Conservation (phyloP, 257 asterid genomes). For the Fraxinus quadrangulata region DNA sequence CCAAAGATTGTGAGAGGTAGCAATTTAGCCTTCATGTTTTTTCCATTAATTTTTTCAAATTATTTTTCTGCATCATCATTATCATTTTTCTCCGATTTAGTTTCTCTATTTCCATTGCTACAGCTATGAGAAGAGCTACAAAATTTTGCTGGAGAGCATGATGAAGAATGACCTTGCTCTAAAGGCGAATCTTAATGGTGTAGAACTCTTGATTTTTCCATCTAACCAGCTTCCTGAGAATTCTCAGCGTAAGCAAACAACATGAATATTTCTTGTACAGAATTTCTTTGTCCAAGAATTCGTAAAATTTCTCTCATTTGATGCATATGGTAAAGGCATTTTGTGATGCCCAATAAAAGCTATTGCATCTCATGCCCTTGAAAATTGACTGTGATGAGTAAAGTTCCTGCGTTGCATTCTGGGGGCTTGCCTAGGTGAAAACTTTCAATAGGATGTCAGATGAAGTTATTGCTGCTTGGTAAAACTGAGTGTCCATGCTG, state of each 20-base stretch:
- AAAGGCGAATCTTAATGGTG: slow-evolving; percentile 67
- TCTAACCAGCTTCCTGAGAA: slow-evolving; percentile 84
- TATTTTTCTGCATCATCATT: slow-evolving; percentile 4
- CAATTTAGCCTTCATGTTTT: slow-evolving; percentile 17
- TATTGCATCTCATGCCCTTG: neutral
- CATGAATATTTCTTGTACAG: slow-evolving; percentile 3
- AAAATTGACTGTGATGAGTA: neutral
- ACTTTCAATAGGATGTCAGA: neutral
- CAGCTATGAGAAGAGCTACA: slow-evolving; percentile 84
- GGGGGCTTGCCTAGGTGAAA: slow-evolving; percentile 1
- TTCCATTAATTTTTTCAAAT: slow-evolving; percentile 4
- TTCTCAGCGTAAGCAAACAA: slow-evolving; percentile 63
- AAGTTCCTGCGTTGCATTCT: neutral
- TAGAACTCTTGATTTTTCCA: slow-evolving; percentile 85
- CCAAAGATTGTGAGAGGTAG: slow-evolving; percentile 77
- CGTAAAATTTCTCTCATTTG: slow-evolving; percentile 10
- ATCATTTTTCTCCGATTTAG: slow-evolving; percentile 24
- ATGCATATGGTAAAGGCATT: slow-evolving; percentile 5
- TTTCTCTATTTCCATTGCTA: slow-evolving; percentile 28
- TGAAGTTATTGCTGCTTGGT: neutral
- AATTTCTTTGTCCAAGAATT: slow-evolving; percentile 15
- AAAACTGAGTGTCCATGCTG: neutral
- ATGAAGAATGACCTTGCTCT: slow-evolving; percentile 86
- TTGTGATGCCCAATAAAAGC: neutral
- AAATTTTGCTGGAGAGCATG: slow-evolving; percentile 69